phyloP scores from a whole-genome alignment of 2,329 filamentous ascomycete species.

The Fusarium sulawesiense region DNA sequence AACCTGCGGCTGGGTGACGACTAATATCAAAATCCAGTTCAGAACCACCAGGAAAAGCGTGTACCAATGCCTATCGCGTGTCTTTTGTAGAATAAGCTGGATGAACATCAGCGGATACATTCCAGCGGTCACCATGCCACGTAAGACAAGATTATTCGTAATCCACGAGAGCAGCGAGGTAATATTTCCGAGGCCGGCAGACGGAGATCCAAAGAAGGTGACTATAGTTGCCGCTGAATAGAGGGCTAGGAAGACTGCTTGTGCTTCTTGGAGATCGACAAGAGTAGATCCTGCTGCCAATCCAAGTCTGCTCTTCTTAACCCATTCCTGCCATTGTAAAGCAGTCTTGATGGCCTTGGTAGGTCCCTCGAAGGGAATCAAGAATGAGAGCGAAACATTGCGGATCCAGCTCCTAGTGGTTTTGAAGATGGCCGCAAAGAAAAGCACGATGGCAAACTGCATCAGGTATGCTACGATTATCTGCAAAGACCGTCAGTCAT shows the following conservation, averaged over 20 bases:
- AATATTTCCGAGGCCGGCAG: not conserved
- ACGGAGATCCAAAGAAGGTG: not conserved
- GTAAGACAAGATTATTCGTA: not conserved
- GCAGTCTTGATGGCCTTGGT: accelerated
- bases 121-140: not conserved
- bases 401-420: not conserved
- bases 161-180: not conserved
- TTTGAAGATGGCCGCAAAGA: not conserved
- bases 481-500: not conserved
- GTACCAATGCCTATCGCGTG: not conserved
- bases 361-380: not conserved
- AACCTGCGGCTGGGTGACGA: not conserved
- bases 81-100: not conserved
- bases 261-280: constrained; percentile 15
- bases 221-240: not conserved
- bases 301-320: not conserved
- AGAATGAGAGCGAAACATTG: accelerated
- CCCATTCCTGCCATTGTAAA: accelerated
- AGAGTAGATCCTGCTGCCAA: not conserved
- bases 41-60: not conserved
- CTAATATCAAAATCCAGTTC: not conserved
- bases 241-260: not conserved
- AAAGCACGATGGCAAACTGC: not conserved
- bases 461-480: constrained; percentile 8
- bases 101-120: not conserved